These are phyloP conservation scores for Talaromyces nanjingensis DNA, from an alignment of 495 filamentous ascomycete species.

Conservation along the genomic window DNA sequence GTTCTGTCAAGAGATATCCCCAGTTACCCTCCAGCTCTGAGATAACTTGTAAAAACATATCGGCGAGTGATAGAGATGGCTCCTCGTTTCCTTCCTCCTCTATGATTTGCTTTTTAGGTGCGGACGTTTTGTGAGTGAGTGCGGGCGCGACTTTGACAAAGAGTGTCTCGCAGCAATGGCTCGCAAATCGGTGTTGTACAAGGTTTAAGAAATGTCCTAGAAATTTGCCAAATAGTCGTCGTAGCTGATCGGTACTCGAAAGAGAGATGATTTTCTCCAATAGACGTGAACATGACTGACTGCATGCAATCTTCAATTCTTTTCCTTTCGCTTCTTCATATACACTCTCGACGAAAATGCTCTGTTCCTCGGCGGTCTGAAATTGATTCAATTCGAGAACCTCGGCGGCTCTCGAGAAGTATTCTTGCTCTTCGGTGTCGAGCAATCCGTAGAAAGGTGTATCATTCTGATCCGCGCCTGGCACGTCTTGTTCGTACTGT, in stretches of 20 bases:
- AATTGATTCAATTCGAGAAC: conserved; percentile 87
- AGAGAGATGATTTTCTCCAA: conserved; percentile 86
- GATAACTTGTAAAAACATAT: conserved; percentile 71
- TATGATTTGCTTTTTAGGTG: conserved; percentile 26
- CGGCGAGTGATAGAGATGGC: conserved; percentile 61
- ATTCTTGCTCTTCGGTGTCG: conserved; percentile 83
- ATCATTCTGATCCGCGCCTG: conserved; percentile 34
- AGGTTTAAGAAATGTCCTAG: conserved; percentile 81
- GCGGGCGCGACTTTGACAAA: conserved; percentile 75
- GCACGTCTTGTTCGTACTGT: conserved; percentile 5
- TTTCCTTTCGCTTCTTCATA: conserved; percentile 82
- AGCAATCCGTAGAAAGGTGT: conserved; percentile 83
- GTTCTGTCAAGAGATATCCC: conserved; percentile 76
- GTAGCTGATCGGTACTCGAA: conserved; percentile 73
- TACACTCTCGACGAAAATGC: conserved; percentile 76
- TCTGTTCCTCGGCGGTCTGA: conserved; percentile 64
- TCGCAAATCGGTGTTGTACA: conserved; percentile 90
- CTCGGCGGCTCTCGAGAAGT: conserved; percentile 83
- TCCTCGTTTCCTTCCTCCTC: conserved; percentile 31
- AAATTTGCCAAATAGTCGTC: conserved; percentile 76
- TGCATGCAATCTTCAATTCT: conserved; percentile 91
- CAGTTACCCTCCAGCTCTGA: conserved; percentile 79
- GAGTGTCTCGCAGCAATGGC: conserved; percentile 92
- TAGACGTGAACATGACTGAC: conserved; percentile 87
- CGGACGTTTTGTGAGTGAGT: conserved; percentile 56